Percentiles rank a stretch among this genome's conserved stretches.
phyloP scores from a whole-genome alignment of 768 basidiomycete genomes.

The Psilocybe subaeruginosa region DNA sequence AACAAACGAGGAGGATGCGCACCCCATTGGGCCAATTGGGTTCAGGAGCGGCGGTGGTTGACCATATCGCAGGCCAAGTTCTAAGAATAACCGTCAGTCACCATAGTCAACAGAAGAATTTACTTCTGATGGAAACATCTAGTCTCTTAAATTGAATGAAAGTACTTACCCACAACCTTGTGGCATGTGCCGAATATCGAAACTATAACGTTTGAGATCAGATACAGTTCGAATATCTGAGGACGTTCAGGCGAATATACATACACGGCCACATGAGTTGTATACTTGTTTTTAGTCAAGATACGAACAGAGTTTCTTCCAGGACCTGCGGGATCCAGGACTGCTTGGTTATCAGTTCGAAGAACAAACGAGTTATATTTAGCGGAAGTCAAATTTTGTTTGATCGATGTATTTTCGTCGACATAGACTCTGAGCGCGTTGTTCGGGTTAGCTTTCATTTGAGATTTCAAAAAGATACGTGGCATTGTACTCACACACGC shows the following conservation, averaged over 20 bases:
- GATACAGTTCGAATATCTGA: slow-evolving; percentile 9
- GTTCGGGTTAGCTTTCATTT: not conserved
- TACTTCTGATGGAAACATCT: not conserved
- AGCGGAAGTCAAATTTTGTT: slow-evolving; percentile 49
- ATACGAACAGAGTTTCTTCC: slow-evolving; percentile 59
- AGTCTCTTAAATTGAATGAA: not conserved
- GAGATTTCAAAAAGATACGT: not conserved
- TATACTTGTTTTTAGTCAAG: slow-evolving; percentile 49
- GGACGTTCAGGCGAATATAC: slow-evolving; percentile 18
- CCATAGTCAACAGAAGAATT: not conserved
- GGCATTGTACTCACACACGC: slow-evolving; percentile 49
- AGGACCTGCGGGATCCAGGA: slow-evolving; percentile 41
- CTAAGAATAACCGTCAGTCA: slow-evolving; percentile 17
- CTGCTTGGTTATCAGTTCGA: slow-evolving; percentile 45
- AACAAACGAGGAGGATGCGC: slow-evolving; percentile 1
- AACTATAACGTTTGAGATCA: slow-evolving; percentile 32
- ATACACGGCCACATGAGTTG: slow-evolving; percentile 53
- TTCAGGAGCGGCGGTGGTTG: slow-evolving; percentile 38
- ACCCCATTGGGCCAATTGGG: slow-evolving; percentile 51
- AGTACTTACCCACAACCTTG: slow-evolving; percentile 36
- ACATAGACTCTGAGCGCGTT: slow-evolving; percentile 38
- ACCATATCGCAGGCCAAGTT: slow-evolving; percentile 61
- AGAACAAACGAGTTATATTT: slow-evolving; percentile 45
- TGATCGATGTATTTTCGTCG: slow-evolving; percentile 34
- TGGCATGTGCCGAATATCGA: slow-evolving; percentile 54